These are phyloP conservation scores for Lepiota venenata DNA, from an alignment of 768 basidiomycete genomes.

Conservation along the genomic window DNA sequence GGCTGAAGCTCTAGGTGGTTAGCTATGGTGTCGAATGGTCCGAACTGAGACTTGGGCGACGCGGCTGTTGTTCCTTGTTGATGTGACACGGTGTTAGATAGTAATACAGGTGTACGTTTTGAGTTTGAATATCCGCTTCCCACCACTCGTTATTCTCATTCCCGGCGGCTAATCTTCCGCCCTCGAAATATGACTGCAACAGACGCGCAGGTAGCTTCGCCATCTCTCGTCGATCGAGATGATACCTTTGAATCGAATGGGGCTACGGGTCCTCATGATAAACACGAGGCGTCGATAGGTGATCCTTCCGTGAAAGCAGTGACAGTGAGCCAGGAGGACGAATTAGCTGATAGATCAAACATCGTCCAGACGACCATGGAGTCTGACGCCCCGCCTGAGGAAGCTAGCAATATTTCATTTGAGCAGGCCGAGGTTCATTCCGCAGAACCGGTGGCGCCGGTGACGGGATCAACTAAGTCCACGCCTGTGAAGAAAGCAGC, in stretches of 20 bases:
- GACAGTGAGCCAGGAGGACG: constrained; percentile 6
- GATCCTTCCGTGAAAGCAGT: constrained; percentile 9
- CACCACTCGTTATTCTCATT: neutral
- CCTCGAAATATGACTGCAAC: neutral
- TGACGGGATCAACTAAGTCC: constrained; percentile 19
- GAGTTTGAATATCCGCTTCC: neutral
- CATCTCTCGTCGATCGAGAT: neutral
- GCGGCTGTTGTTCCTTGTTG: constrained; percentile 29
- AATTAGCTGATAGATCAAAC: constrained; percentile 11
- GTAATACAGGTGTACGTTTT: neutral
- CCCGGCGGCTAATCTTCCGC: neutral
- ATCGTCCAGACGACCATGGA: neutral
- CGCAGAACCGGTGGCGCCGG: constrained; percentile 20
- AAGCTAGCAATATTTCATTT: neutral
- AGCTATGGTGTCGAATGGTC: neutral
- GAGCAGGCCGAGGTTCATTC: constrained; percentile 14
- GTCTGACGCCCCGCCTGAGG: neutral
- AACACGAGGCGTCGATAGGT: constrained; percentile 8
- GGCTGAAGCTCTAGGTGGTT: neutral
- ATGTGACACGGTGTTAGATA: neutral
- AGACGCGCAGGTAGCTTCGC: neutral
- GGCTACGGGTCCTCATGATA: constrained; percentile 1
- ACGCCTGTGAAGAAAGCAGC: constrained; percentile 28
- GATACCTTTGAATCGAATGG: neutral
- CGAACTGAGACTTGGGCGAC: constrained; percentile 17